A percentile compares a stretch with the other conserved stretches of the same genome.
Conservation (phyloP, 2,329 filamentous ascomycete genomes). For the Fusarium tjaetaba region DNA sequence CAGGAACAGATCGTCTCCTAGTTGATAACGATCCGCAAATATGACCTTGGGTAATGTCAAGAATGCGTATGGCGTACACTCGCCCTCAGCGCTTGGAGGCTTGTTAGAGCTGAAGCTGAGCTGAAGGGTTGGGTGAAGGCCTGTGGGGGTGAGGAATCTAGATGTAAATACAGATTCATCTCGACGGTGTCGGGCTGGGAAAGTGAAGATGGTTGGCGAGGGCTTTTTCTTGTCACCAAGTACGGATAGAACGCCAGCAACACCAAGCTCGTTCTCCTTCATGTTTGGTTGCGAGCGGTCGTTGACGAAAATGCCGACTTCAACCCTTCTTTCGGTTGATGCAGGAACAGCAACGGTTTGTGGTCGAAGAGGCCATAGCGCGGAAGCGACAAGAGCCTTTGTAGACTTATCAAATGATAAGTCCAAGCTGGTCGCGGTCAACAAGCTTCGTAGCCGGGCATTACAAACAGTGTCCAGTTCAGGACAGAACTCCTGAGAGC, state of each 20-base stretch:
- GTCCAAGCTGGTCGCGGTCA: slow-evolving; percentile 73
- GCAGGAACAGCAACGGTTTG: slow-evolving; percentile 55
- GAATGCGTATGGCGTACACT: slow-evolving; percentile 81
- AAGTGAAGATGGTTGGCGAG: slow-evolving; percentile 82
- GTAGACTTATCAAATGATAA: slow-evolving; percentile 79
- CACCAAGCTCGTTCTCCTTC: slow-evolving; percentile 77
- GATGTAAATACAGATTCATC: slow-evolving; percentile 67
- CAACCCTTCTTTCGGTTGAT: slow-evolving; percentile 66
- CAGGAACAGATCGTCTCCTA: slow-evolving; percentile 80
- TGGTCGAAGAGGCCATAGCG: slow-evolving; percentile 65
- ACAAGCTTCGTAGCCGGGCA: slow-evolving; percentile 54
- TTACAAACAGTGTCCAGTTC: slow-evolving; percentile 59
- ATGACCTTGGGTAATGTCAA: slow-evolving; percentile 82
- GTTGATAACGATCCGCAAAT: slow-evolving; percentile 89
- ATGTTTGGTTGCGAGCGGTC: slow-evolving; percentile 65
- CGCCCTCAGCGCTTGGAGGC: slow-evolving; percentile 61
- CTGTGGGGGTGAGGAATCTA: slow-evolving; percentile 75
- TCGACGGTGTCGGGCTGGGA: slow-evolving; percentile 80
- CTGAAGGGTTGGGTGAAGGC: slow-evolving; percentile 84
- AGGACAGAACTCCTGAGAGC: slow-evolving; percentile 63
- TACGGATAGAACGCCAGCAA: slow-evolving; percentile 82
- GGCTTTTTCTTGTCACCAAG: slow-evolving; percentile 78
- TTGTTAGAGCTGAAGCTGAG: slow-evolving; percentile 67
- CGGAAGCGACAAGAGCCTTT: slow-evolving; percentile 71
- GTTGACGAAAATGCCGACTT: slow-evolving; percentile 81